Percentiles rank a stretch among this genome's conserved stretches.
Conservation (phyloP, 495 filamentous ascomycete genomes). For the Penicillium robsamsonii region DNA sequence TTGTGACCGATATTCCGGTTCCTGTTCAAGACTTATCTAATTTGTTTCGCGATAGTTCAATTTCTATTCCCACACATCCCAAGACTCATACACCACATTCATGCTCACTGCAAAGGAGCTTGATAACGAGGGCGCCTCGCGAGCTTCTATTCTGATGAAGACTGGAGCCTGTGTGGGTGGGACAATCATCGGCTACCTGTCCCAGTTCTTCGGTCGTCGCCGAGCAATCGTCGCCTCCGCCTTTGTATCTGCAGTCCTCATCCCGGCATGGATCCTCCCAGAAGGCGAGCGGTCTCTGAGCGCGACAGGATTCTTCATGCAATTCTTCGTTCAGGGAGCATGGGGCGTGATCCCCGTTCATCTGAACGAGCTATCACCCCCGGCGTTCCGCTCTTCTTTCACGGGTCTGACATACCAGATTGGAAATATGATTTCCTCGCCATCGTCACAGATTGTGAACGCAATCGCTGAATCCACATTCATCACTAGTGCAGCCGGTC, state of each 20-base stretch:
- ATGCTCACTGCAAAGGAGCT: conserved; percentile 67
- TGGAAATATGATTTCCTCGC: conserved; percentile 73
- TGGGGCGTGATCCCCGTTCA: conserved; percentile 80
- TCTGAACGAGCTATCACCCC: conserved; percentile 73
- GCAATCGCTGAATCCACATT: conserved; percentile 57
- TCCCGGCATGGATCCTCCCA: conserved; percentile 73
- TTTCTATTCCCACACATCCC: conserved; percentile 64
- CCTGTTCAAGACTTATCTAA: not conserved
- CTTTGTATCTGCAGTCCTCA: conserved; percentile 55
- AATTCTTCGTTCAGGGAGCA: conserved; percentile 76
- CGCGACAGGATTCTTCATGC: conserved; percentile 68
- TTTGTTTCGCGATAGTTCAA: conserved; percentile 33
- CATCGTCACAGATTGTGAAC: conserved; percentile 70
- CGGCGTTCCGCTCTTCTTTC: conserved; percentile 64
- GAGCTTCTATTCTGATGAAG: conserved; percentile 73
- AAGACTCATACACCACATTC: conserved; percentile 78
- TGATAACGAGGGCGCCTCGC: conserved; percentile 54
- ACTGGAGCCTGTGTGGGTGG: conserved; percentile 72
- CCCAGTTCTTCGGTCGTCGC: conserved; percentile 69
- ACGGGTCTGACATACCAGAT: conserved; percentile 62
- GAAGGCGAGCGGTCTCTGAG: conserved; percentile 54
- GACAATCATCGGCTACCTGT: conserved; percentile 67
- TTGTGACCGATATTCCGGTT: conserved; percentile 3
- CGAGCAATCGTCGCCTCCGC: conserved; percentile 60
- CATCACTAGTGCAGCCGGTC: conserved; percentile 44